Conservation (phyloP, 768 basidiomycete genomes). For the Serendipita sp. region DNA sequence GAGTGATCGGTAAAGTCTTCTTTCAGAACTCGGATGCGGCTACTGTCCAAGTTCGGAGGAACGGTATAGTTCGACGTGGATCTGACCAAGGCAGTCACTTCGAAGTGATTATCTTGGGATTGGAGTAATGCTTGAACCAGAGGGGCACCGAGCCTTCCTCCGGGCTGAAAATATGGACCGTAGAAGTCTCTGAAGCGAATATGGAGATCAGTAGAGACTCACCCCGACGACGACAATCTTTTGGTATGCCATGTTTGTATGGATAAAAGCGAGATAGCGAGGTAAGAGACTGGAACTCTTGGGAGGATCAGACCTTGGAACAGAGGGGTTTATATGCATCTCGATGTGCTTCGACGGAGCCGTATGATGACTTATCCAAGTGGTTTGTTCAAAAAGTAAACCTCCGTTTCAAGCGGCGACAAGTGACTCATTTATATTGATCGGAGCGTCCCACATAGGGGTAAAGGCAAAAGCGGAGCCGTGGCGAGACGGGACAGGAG, state of each 20-base stretch:
- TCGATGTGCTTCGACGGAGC: too few relatives aligned
- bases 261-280: too few relatives aligned
- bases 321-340: too few relatives aligned
- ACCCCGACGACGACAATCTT: slow-evolving; percentile 3
- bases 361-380: too few relatives aligned
- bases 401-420: too few relatives aligned
- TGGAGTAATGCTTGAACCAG: neutral
- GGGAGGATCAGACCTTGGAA: too few relatives aligned
- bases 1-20: neutral
- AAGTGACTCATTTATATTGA: too few relatives aligned
- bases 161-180: neutral
- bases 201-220: neutral
- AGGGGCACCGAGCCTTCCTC: neutral
- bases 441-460: too few relatives aligned
- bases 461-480: too few relatives aligned
- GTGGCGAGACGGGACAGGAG: too few relatives aligned
- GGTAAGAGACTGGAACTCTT: too few relatives aligned
- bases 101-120: neutral
- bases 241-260: neutral
- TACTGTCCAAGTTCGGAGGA: neutral
- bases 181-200: neutral
- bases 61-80: neutral
- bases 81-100: neutral
- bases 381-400: too few relatives aligned
- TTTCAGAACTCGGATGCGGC: neutral